Percentiles rank a stretch among this genome's conserved stretches.
Conservation (phyloP, 495 filamentous ascomycete genomes). For the Pseudomonodictys pantanalensis region DNA sequence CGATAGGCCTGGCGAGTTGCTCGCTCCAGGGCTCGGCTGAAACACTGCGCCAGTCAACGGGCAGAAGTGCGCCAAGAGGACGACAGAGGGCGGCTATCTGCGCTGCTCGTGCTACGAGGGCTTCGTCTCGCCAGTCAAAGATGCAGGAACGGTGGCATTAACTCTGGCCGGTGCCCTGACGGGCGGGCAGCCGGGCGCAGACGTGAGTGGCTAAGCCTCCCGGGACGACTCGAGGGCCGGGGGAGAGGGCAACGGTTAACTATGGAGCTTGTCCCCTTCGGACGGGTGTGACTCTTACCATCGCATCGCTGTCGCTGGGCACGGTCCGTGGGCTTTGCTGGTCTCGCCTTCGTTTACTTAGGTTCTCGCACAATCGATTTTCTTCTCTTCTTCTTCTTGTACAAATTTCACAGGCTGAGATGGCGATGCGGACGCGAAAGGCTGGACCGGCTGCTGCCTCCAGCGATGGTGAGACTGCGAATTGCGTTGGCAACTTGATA, state of each 20-base stretch:
- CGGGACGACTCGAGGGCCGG: background rate
- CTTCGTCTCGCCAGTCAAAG: conserved; percentile 22
- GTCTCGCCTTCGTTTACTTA: background rate
- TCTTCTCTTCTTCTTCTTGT: conserved; percentile 2
- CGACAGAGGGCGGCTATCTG: conserved; percentile 18
- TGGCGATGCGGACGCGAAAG: background rate
- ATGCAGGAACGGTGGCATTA: conserved; percentile 34
- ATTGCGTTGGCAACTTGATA: conserved; percentile 31
- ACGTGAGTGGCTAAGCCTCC: background rate
- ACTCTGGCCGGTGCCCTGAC: no score
- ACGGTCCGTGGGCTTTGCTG: background rate
- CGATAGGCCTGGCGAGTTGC: no score
- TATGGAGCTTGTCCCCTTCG: conserved; percentile 12
- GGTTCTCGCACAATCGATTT: background rate
- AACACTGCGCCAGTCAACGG: conserved; percentile 17
- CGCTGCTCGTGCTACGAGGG: conserved; percentile 9
- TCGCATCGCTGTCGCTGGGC: background rate
- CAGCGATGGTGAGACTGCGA: conserved; percentile 7
- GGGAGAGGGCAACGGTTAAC: conserved; percentile 24
- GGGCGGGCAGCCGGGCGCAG: no score
- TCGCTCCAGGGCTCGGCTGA: background rate
- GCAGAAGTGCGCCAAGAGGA: conserved; percentile 13
- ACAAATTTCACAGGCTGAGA: background rate
- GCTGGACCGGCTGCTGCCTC: background rate
- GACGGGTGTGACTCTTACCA: conserved; percentile 19